phyloP scores from a whole-genome alignment of 2,329 filamentous ascomycete species.

The Magnaporthiopsis poae region DNA sequence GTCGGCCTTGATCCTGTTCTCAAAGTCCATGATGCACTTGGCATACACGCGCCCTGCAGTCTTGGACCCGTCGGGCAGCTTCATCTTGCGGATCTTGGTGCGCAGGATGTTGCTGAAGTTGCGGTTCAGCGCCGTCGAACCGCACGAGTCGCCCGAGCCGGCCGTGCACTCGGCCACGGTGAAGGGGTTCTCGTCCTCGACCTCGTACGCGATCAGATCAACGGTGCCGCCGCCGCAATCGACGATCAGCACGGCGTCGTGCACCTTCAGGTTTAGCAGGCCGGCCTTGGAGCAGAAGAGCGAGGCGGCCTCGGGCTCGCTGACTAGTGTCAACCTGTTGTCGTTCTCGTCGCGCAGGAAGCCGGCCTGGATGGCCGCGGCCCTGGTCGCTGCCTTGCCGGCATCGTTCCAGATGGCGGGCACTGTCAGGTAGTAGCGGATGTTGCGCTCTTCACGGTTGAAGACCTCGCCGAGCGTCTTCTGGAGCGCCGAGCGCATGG shows the following conservation, averaged over 20 bases:
- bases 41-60: constrained; percentile 97
- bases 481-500: constrained; percentile 88
- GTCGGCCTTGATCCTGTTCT: constrained; percentile 98
- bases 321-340: constrained; percentile 86
- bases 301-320: constrained; percentile 90
- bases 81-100: constrained; percentile 98
- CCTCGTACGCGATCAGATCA: constrained; percentile 96
- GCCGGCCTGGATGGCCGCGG: constrained; percentile 90
- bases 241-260: constrained; percentile 94
- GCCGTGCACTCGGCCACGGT: constrained; percentile 95
- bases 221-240: constrained; percentile 94
- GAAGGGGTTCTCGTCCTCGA: constrained; percentile 94
- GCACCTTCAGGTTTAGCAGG: constrained; percentile 90
- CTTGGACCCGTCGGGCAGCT: constrained; percentile 89
- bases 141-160: constrained; percentile 92
- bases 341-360: constrained; percentile 97
- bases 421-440: constrained; percentile 95
- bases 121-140: constrained; percentile 92
- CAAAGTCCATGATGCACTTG: constrained; percentile 99
- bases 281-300: constrained; percentile 97
- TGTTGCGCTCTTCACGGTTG: constrained; percentile 94
- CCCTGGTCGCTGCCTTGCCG: constrained; percentile 90
- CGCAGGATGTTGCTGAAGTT: constrained; percentile 97
- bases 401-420: constrained; percentile 99
- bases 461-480: constrained; percentile 97